Base-by-base conservation (phyloP, 306 rosid genomes). In the Cicer yamashitae region DNA sequence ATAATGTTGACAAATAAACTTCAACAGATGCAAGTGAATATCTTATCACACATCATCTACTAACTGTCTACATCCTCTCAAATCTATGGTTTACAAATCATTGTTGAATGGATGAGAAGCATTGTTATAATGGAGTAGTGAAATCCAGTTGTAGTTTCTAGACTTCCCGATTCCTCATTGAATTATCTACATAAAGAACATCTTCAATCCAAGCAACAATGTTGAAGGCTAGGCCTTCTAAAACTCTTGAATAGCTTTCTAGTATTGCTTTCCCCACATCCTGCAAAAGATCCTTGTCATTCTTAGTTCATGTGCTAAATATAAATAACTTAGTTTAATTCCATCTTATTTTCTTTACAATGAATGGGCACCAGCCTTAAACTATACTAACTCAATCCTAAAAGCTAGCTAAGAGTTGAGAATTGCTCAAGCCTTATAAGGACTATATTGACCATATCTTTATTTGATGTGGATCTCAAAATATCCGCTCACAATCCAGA, bases 181-280 rank as follows among this genome's bases (percentile, higher is more conserved):
- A 43, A 38, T 74, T 79, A 77, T 90, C 90, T 50, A 75, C 87
- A 76, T 60, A 65, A 63, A 84, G 80, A 73, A 90, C 92, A 86
- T 88, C 96, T 78, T 90, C 96, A 79, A 87, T 80, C 96, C 96
- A 90, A 74, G 96, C 91, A 59, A 90, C 96, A 51, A 84, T 79
- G 84, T 90, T 90, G 84, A 90, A 90, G 50, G 96, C 90, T 30
- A 87, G 50, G 15, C 96, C 84, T 75, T 90, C 96, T 71, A 90
- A 82, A 40, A 90, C 90, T 79, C 96, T 90, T 68, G 96, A 90
- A 74, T 90, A 90, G 64, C 96, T 84, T 81, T 90, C 94, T 41
- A 90, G 79, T 12, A 87, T 79, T 34, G 96, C 92, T 81, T 84
- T 83, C 61, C 96, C 96, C 25, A 90, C 89, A 82, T 90, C 96